Evolutionary conservation across 306 rosid genomes (phyloP).

Genomic region (Senna tora): DNA sequence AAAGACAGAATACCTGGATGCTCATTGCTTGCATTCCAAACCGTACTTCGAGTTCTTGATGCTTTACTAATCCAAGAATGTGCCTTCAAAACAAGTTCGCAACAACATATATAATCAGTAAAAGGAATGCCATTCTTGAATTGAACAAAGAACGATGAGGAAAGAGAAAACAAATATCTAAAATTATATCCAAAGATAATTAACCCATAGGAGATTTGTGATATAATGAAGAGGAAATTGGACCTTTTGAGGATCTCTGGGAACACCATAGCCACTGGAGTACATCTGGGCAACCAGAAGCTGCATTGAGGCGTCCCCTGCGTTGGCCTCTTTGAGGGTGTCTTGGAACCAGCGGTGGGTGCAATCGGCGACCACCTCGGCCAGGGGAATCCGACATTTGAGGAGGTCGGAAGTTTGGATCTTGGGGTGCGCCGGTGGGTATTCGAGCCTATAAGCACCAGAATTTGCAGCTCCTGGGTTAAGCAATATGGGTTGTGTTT

Average conservation of each 20-base stretch:
- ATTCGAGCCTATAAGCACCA: constrained; percentile 40
- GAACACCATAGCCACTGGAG: constrained; percentile 67
- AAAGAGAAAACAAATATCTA: background rate
- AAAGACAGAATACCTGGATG: constrained; percentile 61
- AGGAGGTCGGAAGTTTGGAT: background rate
- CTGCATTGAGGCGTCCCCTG: constrained; percentile 70
- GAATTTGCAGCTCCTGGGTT: constrained; percentile 38
- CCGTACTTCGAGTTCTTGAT: constrained; percentile 52
- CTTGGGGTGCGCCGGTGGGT: constrained; percentile 1
- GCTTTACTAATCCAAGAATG: constrained; percentile 74
- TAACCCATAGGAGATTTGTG: too few species aligned
- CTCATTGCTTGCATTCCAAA: constrained; percentile 58
- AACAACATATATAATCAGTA: background rate
- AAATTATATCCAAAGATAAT: too few species aligned
- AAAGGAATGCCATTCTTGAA: too few species aligned
- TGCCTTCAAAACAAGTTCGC: constrained; percentile 49
- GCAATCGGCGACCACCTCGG: constrained; percentile 65
- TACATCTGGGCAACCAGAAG: constrained; percentile 69
- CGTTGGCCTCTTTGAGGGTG: constrained; percentile 67
- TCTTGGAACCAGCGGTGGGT: constrained; percentile 71
- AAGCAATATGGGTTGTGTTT: constrained; percentile 37
- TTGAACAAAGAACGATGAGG: too few species aligned
- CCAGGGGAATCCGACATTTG: constrained; percentile 53
- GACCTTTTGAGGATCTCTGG: constrained; percentile 58
- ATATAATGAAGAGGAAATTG: too few species aligned